These are phyloP conservation scores for Rhinocladiella mackenziei DNA, from an alignment of 2,329 filamentous ascomycete genomes.

Conservation along the genomic window DNA sequence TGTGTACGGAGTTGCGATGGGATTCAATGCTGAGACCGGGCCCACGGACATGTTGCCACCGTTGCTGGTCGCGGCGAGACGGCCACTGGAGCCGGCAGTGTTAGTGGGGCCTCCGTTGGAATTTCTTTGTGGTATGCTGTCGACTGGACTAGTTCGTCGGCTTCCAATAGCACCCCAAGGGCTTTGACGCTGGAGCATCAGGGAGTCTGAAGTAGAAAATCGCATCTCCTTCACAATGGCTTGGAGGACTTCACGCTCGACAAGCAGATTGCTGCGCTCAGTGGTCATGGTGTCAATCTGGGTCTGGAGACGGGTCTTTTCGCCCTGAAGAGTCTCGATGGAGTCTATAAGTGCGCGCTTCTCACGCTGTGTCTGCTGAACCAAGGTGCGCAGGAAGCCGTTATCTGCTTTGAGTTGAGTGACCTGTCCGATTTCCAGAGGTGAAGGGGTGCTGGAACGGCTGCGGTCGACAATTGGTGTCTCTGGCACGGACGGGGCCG, in stretches of 20 bases:
- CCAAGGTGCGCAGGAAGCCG: constrained; percentile 14
- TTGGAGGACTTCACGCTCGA: constrained; percentile 17
- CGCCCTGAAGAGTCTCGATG: constrained; percentile 14
- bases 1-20: constrained; percentile 1
- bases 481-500: background rate
- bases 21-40: no score
- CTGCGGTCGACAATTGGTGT: constrained; percentile 6
- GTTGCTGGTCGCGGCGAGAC: no score
- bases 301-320: constrained; percentile 9
- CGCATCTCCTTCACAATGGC: constrained; percentile 13
- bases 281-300: constrained; percentile 5
- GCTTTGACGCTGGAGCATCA: constrained; percentile 7
- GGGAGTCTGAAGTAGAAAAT: constrained; percentile 10
- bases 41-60: background rate
- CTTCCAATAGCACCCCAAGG: constrained; percentile 18
- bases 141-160: constrained; percentile 7
- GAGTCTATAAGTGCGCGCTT: constrained; percentile 15
- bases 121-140: background rate
- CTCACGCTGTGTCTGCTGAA: constrained; percentile 14
- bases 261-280: constrained; percentile 6
- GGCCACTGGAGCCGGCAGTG: background rate
- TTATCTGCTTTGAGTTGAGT: constrained; percentile 15
- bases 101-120: background rate
- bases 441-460: constrained; percentile 12
- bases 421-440: constrained; percentile 9